Conservation (phyloP, 805 yeast genomes). For the Candida gorgasii region DNA sequence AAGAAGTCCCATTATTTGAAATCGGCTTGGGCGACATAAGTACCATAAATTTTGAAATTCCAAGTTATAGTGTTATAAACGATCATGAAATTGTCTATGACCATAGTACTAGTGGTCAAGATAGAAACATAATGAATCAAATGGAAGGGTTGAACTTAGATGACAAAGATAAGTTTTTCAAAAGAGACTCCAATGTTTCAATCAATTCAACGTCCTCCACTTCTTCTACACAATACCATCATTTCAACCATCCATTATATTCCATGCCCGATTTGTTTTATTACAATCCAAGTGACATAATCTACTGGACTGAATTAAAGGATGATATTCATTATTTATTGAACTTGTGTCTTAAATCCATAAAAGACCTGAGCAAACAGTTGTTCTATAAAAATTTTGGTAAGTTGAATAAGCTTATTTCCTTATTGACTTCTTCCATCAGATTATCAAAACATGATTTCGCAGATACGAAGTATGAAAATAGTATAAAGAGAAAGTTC, state of each 20-base stretch:
- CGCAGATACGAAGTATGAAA: slow-evolving; percentile 45
- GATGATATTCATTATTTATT: slow-evolving; percentile 50
- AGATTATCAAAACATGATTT: slow-evolving; percentile 56
- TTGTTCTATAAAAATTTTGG: slow-evolving; percentile 56
- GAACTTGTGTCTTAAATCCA: slow-evolving; percentile 50
- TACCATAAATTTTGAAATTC: slow-evolving; percentile 25
- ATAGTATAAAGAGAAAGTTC: slow-evolving; percentile 48
- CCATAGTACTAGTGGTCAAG: background rate
- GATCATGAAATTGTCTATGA: slow-evolving; percentile 9
- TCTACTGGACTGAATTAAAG: slow-evolving; percentile 58
- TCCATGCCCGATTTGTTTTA: slow-evolving; percentile 50
- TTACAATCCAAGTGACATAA: slow-evolving; percentile 58
- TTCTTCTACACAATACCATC: slow-evolving; percentile 34
- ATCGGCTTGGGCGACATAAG: slow-evolving; percentile 21
- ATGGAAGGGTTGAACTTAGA: slow-evolving; percentile 1
- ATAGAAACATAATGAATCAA: background rate
- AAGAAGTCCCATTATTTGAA: slow-evolving; percentile 53
- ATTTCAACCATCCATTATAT: slow-evolving; percentile 43
- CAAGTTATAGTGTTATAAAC: slow-evolving; percentile 18
- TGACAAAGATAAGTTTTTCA: slow-evolving; percentile 18
- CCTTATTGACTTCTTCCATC: slow-evolving; percentile 54
- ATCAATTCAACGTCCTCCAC: slow-evolving; percentile 19
- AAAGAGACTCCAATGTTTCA: slow-evolving; percentile 41
- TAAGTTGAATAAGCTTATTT: slow-evolving; percentile 52
- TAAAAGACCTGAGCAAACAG: slow-evolving; percentile 50